Base-by-base conservation (phyloP, 169 alveolate genomes). In the Plasmodium ovale region DNA sequence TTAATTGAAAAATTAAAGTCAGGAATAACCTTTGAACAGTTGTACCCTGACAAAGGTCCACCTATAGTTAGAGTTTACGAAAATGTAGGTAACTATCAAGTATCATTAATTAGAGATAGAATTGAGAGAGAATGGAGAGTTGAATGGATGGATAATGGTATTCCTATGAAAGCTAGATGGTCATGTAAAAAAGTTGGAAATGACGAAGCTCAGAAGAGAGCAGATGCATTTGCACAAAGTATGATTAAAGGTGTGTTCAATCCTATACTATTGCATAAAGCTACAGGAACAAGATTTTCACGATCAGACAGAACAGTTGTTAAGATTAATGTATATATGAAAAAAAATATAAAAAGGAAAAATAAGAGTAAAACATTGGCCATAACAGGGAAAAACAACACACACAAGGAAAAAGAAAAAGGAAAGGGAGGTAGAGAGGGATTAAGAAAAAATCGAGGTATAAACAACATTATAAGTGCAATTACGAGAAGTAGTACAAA, bases 1-100 rank as follows among this genome's bases (percentile, higher is more conserved):
- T 77, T 94, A 19, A 89, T 94, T 1, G 73, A 92, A 6, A 94
- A 94, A 62, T 79, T 94, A 23, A 59, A 87, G 42, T 64, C 95
- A 39, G 96, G 96, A 2, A 92, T 93, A 14, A 94, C 96, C 0
- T 94, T 94, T 51, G 96, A 94, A 39, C 96, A 94, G 64, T 60
- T 94, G 37, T 94, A 94, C 74, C 96, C 96, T 14, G 96, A 94
- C 33, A 94, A 94, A 88, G 96, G 96, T 3, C 96, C 96, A 49
- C 96, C 96, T 9, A 87, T 94, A 16, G 93, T 94, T 1, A 87
- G 93, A 35, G 92, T 94, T 1, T 94, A 73, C 65, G 94, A 92
- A 42, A 92, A 94, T 37, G 92, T 88, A n/a, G 96, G 96, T 19
- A 56, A 47, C 62, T 94, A 87, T 87, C n/a, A 56, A 67, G 96